Conservation (phyloP, 352 stramenopile species). For the Phytophthora uliginosa region DNA sequence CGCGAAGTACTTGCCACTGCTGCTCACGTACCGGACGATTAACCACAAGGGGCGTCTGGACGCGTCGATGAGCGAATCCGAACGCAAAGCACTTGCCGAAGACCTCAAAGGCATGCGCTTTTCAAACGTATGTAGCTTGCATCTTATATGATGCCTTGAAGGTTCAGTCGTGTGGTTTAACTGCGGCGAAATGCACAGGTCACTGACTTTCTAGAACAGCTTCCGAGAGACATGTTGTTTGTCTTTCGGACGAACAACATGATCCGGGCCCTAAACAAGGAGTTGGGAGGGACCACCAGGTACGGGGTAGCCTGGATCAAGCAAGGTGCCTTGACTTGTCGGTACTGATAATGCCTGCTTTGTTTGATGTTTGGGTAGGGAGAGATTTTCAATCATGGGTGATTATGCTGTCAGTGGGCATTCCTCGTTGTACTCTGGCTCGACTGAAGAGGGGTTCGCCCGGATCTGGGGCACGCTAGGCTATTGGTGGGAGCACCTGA, state of each 20-base stretch:
- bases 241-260: constrained; percentile 94
- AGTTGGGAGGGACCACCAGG: constrained; percentile 82
- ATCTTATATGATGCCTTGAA: not conserved
- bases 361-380: constrained; percentile 37
- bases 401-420: constrained; percentile 77
- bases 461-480: constrained; percentile 31
- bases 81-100: constrained; percentile 67
- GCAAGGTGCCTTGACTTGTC: not conserved
- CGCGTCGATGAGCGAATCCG: constrained; percentile 70
- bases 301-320: constrained; percentile 20
- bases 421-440: constrained; percentile 49
- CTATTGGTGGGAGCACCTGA: constrained; percentile 79
- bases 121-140: constrained; percentile 56
- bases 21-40: constrained; percentile 91
- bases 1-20: constrained; percentile 79
- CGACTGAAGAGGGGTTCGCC: constrained; percentile 4
- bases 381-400: constrained; percentile 82
- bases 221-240: constrained; percentile 93
- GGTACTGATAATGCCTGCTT: constrained; percentile 11
- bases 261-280: constrained; percentile 92
- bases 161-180: not conserved
- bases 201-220: constrained; percentile 84
- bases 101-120: constrained; percentile 76
- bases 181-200: constrained; percentile 46
- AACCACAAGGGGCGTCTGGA: constrained; percentile 69